A percentile compares a stretch with the other conserved stretches of the same genome.
Evolutionary conservation across 108 stramenopile species (phyloP).

Genomic region (Cyclotella atomus): DNA sequence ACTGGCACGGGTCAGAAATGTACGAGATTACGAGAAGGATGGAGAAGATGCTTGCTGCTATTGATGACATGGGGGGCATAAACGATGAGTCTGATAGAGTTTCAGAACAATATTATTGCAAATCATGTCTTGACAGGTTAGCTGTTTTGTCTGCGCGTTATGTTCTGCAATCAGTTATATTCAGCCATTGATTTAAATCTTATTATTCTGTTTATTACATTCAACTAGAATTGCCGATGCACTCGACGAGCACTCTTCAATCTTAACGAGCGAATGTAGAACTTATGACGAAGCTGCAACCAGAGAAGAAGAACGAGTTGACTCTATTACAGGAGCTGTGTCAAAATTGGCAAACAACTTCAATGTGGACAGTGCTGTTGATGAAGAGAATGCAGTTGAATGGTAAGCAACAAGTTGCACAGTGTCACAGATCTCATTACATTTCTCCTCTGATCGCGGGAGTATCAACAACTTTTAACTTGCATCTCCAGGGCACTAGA

Average conservation of each 20-base stretch:
- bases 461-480: too few species aligned
- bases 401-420: slow-evolving; percentile 23
- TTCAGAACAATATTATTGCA: not conserved
- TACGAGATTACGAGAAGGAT: not conserved
- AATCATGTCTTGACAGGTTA: slow-evolving; percentile 8
- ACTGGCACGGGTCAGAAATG: slow-evolving; percentile 15
- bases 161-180: too few species aligned
- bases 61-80: not conserved
- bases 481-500: slow-evolving; percentile 28
- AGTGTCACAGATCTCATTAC: too few species aligned
- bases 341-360: slow-evolving; percentile 10
- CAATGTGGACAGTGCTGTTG: slow-evolving; percentile 14
- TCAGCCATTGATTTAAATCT: not conserved
- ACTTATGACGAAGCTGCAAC: slow-evolving; percentile 40
- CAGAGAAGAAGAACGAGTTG: slow-evolving; percentile 32
- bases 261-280: slow-evolving; percentile 24
- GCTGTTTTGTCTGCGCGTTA: not conserved
- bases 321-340: slow-evolving; percentile 15
- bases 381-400: slow-evolving; percentile 28
- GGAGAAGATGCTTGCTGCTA: not conserved
- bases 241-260: slow-evolving; percentile 25
- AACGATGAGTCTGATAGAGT: not conserved
- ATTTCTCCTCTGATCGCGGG: not conserved
- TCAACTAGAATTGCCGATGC: slow-evolving; percentile 33
- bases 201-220: too few species aligned